phyloP scores from a whole-genome alignment of 2,329 filamentous ascomycete species.

The Ophiocordyceps camponoti-leonardi region DNA sequence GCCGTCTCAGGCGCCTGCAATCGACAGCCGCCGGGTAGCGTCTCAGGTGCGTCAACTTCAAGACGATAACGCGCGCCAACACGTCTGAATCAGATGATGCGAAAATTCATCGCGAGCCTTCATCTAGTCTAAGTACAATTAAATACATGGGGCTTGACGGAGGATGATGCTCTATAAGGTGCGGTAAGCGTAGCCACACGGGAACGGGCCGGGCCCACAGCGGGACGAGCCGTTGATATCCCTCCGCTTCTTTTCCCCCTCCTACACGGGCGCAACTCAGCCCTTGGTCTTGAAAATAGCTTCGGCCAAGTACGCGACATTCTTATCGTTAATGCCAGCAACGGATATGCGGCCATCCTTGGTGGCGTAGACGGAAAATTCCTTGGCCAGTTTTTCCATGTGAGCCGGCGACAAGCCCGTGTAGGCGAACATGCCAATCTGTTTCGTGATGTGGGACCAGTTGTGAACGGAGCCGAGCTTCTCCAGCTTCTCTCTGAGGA shows the following conservation, averaged over 20 bases:
- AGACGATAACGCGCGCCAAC: no score
- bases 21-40: background rate
- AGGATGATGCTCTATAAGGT: background rate
- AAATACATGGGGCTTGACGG: constrained; percentile 2
- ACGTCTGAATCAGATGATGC: no score
- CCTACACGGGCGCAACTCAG: constrained; percentile 14
- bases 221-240: background rate
- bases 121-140: constrained; percentile 2
- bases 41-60: background rate
- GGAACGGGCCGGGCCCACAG: background rate
- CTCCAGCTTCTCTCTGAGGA: constrained; percentile 90
- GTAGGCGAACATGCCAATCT: constrained; percentile 99
- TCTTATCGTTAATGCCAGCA: constrained; percentile 64
- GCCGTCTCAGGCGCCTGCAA: constrained; percentile 23
- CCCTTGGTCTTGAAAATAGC: constrained; percentile 73
- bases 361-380: constrained; percentile 96
- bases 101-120: background rate
- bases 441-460: constrained; percentile 96
- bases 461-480: constrained; percentile 89
- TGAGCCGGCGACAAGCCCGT: constrained; percentile 81
- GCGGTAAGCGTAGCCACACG: background rate
- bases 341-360: constrained; percentile 80
- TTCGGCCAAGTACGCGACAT: constrained; percentile 66
- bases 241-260: background rate
- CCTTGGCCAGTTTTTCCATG: constrained; percentile 81